Evolutionary conservation across 768 basidiomycete genomes (phyloP).

Genomic region (Mycena maculata): DNA sequence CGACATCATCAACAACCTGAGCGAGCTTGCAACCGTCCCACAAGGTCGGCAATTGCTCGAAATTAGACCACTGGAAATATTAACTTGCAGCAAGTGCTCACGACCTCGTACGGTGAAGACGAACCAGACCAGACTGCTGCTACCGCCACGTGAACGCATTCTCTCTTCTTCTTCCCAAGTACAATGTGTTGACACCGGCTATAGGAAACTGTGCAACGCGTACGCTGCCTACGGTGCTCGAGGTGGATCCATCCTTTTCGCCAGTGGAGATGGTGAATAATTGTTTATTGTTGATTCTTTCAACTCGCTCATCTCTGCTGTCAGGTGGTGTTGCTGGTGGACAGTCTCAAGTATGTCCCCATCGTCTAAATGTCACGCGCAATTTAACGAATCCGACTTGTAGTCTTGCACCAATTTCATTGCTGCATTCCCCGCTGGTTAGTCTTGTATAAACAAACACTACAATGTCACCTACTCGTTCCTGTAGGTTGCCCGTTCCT

Average conservation of each 20-base stretch:
- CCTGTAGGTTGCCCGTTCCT: not conserved
- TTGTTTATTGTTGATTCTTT: slow-evolving; percentile 28
- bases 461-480: not conserved
- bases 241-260: slow-evolving; percentile 61
- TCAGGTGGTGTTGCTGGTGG: slow-evolving; percentile 37
- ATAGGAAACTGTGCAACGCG: slow-evolving; percentile 42
- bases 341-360: slow-evolving; percentile 12
- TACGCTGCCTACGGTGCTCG: slow-evolving; percentile 52
- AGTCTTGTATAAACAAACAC: slow-evolving; percentile 49
- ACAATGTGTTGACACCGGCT: not conserved
- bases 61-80: not conserved
- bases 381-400: not conserved
- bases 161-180: not conserved
- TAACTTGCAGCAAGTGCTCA: slow-evolving; percentile 46
- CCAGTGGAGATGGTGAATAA: slow-evolving; percentile 62
- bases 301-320: slow-evolving; percentile 47
- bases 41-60: slow-evolving; percentile 38
- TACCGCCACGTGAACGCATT: slow-evolving; percentile 23
- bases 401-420: slow-evolving; percentile 39
- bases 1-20: slow-evolving; percentile 46
- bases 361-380: not conserved
- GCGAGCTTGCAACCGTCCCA: slow-evolving; percentile 45
- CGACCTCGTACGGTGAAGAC: slow-evolving; percentile 65
- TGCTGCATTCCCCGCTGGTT: slow-evolving; percentile 61
- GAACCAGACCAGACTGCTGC: slow-evolving; percentile 55